Percentiles rank a stretch among this genome's conserved stretches.
phyloP scores from a whole-genome alignment of 495 filamentous ascomycete species.

The Paragyromitra xinjiangensis region DNA sequence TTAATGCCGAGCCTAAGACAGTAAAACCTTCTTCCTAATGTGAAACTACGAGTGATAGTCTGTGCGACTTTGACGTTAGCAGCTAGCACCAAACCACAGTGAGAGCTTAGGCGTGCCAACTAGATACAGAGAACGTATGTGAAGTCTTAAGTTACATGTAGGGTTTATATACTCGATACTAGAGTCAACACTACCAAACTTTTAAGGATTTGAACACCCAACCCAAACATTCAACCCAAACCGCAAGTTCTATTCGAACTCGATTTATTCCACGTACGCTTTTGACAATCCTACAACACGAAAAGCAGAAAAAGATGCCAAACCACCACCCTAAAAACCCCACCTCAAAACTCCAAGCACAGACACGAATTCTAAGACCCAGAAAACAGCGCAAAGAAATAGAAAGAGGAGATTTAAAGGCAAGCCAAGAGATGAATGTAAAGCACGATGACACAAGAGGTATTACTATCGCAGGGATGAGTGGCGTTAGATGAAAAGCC shows the following conservation, averaged over 20 bases:
- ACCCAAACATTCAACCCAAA: neutral
- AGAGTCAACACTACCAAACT: neutral
- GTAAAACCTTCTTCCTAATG: too few relatives aligned
- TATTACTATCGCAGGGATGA: neutral
- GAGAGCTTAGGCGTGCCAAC: too few relatives aligned
- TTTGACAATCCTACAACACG: slow-evolving; percentile 6
- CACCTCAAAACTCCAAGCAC: slow-evolving; percentile 30
- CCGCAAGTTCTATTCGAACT: neutral
- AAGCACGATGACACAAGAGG: neutral
- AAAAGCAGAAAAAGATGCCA: slow-evolving; percentile 6
- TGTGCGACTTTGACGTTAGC: too few relatives aligned
- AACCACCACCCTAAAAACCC: slow-evolving; percentile 23
- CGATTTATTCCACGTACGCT: neutral
- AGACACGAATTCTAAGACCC: slow-evolving; percentile 29
- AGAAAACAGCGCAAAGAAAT: slow-evolving; percentile 2
- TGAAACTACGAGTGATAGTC: too few relatives aligned
- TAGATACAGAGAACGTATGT: too few relatives aligned
- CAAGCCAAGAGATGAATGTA: neutral
- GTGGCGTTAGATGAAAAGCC: neutral
- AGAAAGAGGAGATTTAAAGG: neutral
- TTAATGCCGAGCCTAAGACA: too few relatives aligned
- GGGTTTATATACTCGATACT: neutral
- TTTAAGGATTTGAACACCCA: neutral
- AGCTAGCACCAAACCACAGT: too few relatives aligned
- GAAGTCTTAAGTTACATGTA: neutral